phyloP scores from a whole-genome alignment of 2,329 filamentous ascomycete genomes.

The Cordyceps pruinosa region DNA sequence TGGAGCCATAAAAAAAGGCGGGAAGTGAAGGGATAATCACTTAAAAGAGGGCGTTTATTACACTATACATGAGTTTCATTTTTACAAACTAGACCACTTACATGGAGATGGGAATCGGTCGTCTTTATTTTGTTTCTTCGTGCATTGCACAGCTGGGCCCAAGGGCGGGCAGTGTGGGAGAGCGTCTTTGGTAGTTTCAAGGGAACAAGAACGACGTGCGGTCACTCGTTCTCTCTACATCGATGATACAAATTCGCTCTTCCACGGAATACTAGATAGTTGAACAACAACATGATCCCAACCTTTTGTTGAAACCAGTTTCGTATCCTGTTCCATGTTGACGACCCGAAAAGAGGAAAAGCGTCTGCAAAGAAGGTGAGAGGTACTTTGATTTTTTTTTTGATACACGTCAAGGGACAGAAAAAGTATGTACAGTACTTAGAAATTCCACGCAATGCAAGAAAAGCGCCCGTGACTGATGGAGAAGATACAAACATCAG shows the following conservation, averaged over 20 bases:
- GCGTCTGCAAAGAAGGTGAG: neutral
- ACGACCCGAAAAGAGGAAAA: too few relatives aligned
- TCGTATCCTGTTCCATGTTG: neutral
- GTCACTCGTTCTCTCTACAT: conserved; percentile 5
- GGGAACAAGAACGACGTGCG: conserved; percentile 3
- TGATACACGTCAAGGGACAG: neutral
- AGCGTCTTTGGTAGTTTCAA: conserved; percentile 12
- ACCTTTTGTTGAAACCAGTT: neutral
- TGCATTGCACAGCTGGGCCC: neutral
- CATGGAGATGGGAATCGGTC: too few relatives aligned
- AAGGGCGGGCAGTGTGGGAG: neutral
- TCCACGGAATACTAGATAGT: neutral
- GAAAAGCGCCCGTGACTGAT: neutral
- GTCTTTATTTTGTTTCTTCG: too few relatives aligned
- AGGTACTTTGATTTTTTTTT: neutral
- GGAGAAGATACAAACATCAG: neutral
- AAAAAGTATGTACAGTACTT: neutral
- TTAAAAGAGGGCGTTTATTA: conserved; percentile 4
- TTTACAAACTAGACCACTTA: neutral
- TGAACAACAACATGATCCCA: neutral
- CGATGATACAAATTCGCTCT: conserved; percentile 9
- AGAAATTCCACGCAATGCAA: neutral
- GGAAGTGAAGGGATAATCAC: conserved; percentile 3
- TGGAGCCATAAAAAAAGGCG: conserved; percentile 6
- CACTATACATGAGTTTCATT: neutral